Evolutionary conservation across 2,329 filamentous ascomycete species (phyloP), one percentile per base, ranked within the genome.

Genomic region (Cordyceps fumosorosea): DNA sequence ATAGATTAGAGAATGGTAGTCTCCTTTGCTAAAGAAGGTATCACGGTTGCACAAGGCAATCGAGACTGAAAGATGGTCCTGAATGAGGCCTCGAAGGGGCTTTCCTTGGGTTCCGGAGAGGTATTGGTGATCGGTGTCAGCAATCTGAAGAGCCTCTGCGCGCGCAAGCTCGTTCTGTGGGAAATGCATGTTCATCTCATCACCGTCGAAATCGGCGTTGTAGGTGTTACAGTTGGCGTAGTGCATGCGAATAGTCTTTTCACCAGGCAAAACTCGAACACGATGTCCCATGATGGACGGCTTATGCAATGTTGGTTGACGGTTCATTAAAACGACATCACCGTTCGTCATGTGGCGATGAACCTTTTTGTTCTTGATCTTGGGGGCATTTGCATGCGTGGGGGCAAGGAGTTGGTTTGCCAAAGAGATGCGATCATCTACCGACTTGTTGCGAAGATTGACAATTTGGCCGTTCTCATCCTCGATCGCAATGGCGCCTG

Each of bases 111-210:
- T 99, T 22, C 89, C 91, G 40, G 93, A 96, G 42, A 99, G 84
- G 72, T 99, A 99, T 70, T 99, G 95, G 71, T 97, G 93, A 73
- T 99, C 93, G 3, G 95, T 97, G 73, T 98, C 93, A 44, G 95
- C 95, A 69, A 99, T 88, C 67, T 92, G 90, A 67, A 96, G 83
- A 2, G 95, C 95, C 77, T 99, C 95, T 2, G 93, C 90, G 68
- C 95, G 84, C 18, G 95, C 95, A 66, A 98, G 82, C 73, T 98
- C 96, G 68, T 96, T 98, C 69, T 99, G 95, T 1, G 95, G 95
- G 71, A 99, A 98, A 76, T 99, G 95, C 93, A 99, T 96, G 75
- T 99, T 99, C 95, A 99, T 99, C 76, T 99, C 95, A 73, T 99
- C 95, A 74, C 95, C 95, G 71, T 99, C 96, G 72, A 99, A 99